Percentiles rank a stretch among this genome's conserved stretches.
Conservation (phyloP, 192 early-diverging fungal species). For the Pilobolus umbonatus region DNA sequence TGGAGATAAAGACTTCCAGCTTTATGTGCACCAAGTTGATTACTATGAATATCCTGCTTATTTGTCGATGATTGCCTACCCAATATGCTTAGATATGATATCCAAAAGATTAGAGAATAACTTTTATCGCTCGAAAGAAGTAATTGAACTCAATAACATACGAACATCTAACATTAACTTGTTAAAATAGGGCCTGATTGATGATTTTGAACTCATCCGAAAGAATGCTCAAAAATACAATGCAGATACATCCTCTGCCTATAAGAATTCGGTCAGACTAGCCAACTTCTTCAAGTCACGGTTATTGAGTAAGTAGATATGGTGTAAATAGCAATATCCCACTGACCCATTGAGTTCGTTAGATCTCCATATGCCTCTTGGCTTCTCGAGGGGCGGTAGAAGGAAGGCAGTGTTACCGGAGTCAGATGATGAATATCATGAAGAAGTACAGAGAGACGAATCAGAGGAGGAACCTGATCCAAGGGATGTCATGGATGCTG, state of each 20-base stretch:
- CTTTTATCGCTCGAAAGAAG: conserved; percentile 58
- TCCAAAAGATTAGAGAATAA: conserved; percentile 47
- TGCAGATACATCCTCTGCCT: conserved; percentile 40
- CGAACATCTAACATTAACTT: neutral
- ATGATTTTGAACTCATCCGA: conserved; percentile 60
- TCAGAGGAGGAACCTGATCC: conserved; percentile 19
- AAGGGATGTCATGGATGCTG: neutral
- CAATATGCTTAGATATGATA: conserved; percentile 63
- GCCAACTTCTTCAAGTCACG: conserved; percentile 41
- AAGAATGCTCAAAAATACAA: conserved; percentile 69
- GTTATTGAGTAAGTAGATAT: conserved; percentile 33
- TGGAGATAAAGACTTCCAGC: conserved; percentile 37
- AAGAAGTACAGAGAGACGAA: conserved; percentile 13
- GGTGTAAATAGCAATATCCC: neutral
- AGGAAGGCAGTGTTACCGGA: conserved; percentile 9
- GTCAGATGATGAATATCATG: conserved; percentile 33
- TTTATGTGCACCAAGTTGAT: conserved; percentile 62
- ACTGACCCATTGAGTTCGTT: neutral
- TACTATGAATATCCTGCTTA: conserved; percentile 59
- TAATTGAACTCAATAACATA: conserved; percentile 17
- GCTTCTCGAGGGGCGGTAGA: conserved; percentile 24
- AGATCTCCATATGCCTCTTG: conserved; percentile 34
- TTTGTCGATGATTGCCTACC: conserved; percentile 60
- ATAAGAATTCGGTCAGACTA: conserved; percentile 37
- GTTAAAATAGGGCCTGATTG: conserved; percentile 50